phyloP scores from a whole-genome alignment of 495 filamentous ascomycete species.

The Podospora appendiculata region DNA sequence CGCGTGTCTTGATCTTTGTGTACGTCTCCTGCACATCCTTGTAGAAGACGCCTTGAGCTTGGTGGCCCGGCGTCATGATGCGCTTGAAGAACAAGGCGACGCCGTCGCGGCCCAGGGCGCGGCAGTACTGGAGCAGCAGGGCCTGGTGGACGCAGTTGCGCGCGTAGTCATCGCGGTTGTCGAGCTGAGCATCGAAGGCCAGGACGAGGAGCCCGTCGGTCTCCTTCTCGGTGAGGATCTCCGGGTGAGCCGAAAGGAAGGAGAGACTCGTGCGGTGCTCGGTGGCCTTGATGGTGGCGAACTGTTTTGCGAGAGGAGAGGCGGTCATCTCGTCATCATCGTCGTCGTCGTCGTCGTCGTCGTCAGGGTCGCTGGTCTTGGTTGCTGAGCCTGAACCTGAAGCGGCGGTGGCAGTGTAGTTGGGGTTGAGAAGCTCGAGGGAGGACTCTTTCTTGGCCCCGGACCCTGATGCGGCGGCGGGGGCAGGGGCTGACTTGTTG shows the following conservation, averaged over 20 bases:
- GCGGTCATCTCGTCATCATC: conserved; percentile 69
- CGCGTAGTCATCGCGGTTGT: conserved; percentile 65
- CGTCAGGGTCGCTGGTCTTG: not conserved
- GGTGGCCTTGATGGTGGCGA: conserved; percentile 67
- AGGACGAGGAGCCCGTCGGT: conserved; percentile 85
- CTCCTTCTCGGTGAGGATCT: conserved; percentile 76
- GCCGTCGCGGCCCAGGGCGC: conserved; percentile 78
- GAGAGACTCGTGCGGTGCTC: conserved; percentile 65
- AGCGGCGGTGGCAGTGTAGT: conserved; percentile 22
- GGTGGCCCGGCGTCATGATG: conserved; percentile 84
- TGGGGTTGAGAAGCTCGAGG: conserved; percentile 79
- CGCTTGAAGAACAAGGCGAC: conserved; percentile 93
- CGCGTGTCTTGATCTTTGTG: conserved; percentile 65
- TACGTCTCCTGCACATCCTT: conserved; percentile 91
- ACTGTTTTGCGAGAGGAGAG: conserved; percentile 65
- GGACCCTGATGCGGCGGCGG: conserved; percentile 18
- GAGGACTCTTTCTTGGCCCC: conserved; percentile 37
- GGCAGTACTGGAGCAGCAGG: conserved; percentile 88
- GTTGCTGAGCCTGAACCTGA: not conserved
- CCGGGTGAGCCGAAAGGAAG: conserved; percentile 68
- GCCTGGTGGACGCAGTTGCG: conserved; percentile 92
- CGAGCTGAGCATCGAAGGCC: conserved; percentile 79
- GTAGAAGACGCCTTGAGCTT: conserved; percentile 83
- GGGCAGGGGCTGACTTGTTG: conserved; percentile 44
- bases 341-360: conserved; percentile 42